phyloP scores from a whole-genome alignment of 352 stramenopile species.

The Pythium inflatum region DNA sequence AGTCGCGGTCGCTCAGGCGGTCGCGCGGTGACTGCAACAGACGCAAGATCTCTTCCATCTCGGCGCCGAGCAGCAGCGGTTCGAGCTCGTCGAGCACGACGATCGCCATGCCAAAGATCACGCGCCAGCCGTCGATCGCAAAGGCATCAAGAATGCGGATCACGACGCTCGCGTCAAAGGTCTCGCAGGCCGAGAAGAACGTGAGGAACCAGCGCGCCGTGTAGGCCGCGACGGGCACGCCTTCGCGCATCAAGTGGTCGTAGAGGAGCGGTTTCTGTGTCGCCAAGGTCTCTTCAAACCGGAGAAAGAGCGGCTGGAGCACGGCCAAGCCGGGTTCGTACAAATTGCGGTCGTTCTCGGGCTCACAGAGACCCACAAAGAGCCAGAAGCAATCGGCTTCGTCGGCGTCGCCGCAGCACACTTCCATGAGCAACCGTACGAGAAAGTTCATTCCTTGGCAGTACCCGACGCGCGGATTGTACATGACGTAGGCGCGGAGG shows the following conservation, averaged over 20 bases:
- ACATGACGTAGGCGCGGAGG: constrained; percentile 77
- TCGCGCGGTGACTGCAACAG: constrained; percentile 67
- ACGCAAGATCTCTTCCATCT: constrained; percentile 73
- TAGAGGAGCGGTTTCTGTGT: constrained; percentile 72
- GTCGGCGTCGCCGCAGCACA: constrained; percentile 46
- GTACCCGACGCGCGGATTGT: constrained; percentile 83
- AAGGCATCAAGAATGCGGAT: constrained; percentile 78
- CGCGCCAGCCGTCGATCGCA: constrained; percentile 78
- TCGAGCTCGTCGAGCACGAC: constrained; percentile 80
- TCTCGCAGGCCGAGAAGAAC: constrained; percentile 84
- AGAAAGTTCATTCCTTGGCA: constrained; percentile 91
- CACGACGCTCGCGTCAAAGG: constrained; percentile 67
- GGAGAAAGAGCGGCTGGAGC: constrained; percentile 64
- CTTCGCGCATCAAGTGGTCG: constrained; percentile 57
- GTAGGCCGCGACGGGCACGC: constrained; percentile 72
- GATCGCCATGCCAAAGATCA: constrained; percentile 79
- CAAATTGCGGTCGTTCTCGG: constrained; percentile 70
- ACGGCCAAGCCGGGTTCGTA: constrained; percentile 79
- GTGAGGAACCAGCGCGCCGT: constrained; percentile 85
- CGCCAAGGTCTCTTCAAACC: constrained; percentile 69
- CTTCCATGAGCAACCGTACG: constrained; percentile 70
- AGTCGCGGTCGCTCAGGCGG: constrained; percentile 37
- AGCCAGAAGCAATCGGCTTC: constrained; percentile 85
- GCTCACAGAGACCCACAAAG: constrained; percentile 78
- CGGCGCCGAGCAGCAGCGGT: constrained; percentile 46